phyloP scores from a whole-genome alignment of 805 yeast species.

The Candida arabinofermentans region DNA sequence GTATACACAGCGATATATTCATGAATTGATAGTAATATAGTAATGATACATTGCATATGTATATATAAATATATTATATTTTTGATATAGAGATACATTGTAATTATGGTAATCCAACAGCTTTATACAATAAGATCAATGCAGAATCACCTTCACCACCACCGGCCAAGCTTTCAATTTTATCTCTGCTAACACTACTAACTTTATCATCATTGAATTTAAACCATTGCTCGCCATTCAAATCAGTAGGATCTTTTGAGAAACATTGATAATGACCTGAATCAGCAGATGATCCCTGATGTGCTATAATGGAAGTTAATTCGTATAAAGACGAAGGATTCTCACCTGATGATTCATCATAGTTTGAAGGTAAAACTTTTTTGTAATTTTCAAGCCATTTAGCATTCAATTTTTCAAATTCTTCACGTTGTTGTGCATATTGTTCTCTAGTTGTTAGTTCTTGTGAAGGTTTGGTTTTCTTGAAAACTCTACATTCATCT shows the following conservation, averaged over 20 bases:
- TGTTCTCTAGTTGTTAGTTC: slow-evolving; percentile 49
- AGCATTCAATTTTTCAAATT: slow-evolving; percentile 40
- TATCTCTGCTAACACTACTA: slow-evolving; percentile 68
- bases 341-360: slow-evolving; percentile 49
- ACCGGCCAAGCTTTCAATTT: slow-evolving; percentile 82
- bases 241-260: slow-evolving; percentile 63
- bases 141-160: slow-evolving; percentile 99
- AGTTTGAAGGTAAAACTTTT: slow-evolving; percentile 39
- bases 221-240: slow-evolving; percentile 81
- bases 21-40: too few species aligned
- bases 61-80: neutral
- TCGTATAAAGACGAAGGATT: slow-evolving; percentile 89
- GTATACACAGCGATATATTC: too few species aligned
- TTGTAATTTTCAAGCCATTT: slow-evolving; percentile 47
- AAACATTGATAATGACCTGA: slow-evolving; percentile 97
- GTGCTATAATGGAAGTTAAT: slow-evolving; percentile 79
- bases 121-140: slow-evolving; percentile 79
- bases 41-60: too few species aligned
- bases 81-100: neutral
- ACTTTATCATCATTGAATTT: slow-evolving; percentile 93
- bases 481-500: slow-evolving; percentile 69
- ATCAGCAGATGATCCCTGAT: slow-evolving; percentile 93
- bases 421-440: slow-evolving; percentile 50
- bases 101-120: slow-evolving; percentile 53
- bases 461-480: slow-evolving; percentile 47